phyloP scores from a whole-genome alignment of 2,329 filamentous ascomycete genomes.

The Beauveria varroae region DNA sequence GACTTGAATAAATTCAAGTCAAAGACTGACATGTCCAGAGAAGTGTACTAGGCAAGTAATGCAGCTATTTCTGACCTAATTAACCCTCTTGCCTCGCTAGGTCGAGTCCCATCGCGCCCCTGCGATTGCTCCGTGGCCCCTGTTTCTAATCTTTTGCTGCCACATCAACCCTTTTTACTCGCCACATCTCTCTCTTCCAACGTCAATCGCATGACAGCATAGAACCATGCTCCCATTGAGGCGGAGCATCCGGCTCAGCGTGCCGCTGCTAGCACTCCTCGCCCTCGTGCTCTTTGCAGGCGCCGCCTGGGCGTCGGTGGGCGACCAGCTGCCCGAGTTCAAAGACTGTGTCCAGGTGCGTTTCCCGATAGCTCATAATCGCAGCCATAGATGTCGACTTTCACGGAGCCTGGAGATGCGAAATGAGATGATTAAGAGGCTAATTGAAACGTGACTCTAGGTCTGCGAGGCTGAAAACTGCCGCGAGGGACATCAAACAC shows the following conservation, averaged over 20 bases:
- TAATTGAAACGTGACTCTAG: constrained; percentile 34
- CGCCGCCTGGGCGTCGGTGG: constrained; percentile 61
- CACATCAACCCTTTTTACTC: background rate
- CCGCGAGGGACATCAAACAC: constrained; percentile 49
- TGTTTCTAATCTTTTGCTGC: background rate
- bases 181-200: background rate
- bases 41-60: too few relatives aligned
- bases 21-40: too few relatives aligned
- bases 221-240: constrained; percentile 22
- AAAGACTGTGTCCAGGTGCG: constrained; percentile 72
- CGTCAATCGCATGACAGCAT: background rate
- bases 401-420: background rate
- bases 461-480: constrained; percentile 79
- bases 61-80: too few relatives aligned
- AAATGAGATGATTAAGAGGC: background rate
- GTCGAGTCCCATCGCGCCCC: background rate
- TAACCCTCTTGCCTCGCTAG: too few relatives aligned
- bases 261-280: constrained; percentile 26
- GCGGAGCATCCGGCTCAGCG: constrained; percentile 25
- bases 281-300: constrained; percentile 32
- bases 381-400: background rate
- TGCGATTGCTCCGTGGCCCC: background rate
- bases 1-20: too few relatives aligned
- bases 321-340: constrained; percentile 84
- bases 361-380: background rate